Evolutionary conservation across 2,329 filamentous ascomycete genomes (phyloP).

Genomic region (Thermoascus crustaceus): DNA sequence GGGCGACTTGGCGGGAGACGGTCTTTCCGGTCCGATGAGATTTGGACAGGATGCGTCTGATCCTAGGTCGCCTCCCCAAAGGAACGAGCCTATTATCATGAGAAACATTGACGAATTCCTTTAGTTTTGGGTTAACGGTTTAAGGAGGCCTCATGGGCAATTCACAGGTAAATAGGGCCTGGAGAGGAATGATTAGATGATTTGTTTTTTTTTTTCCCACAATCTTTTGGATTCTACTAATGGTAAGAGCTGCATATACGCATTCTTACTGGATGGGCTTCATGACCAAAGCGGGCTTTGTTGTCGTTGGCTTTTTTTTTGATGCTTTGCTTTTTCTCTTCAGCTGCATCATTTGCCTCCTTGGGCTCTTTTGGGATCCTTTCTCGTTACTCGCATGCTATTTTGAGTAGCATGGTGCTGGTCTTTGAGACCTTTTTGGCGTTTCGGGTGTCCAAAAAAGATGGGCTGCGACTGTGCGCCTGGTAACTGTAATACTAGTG

Average conservation of each 20-base stretch:
- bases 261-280: constrained; percentile 5
- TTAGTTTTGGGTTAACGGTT: constrained; percentile 18
- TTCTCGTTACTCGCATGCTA: neutral
- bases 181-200: constrained; percentile 4
- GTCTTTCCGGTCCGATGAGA: constrained; percentile 8
- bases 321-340: constrained; percentile 4
- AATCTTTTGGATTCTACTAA: constrained; percentile 7
- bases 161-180: neutral
- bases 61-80: constrained; percentile 33
- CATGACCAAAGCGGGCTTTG: constrained; percentile 38
- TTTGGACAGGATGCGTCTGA: constrained; percentile 22
- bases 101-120: constrained; percentile 40
- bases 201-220: constrained; percentile 9
- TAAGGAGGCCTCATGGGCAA: neutral
- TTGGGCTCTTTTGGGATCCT: neutral
- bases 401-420: constrained; percentile 4
- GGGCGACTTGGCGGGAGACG: constrained; percentile 22
- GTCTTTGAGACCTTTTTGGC: constrained; percentile 12
- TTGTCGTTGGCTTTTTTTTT: constrained; percentile 17
- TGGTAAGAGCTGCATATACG: constrained; percentile 17
- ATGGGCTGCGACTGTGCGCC: constrained; percentile 13
- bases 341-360: constrained; percentile 4
- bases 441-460: constrained; percentile 21
- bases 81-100: constrained; percentile 34
- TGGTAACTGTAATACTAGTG: constrained; percentile 30